Evolutionary conservation across 371 early-diverging fungal species (phyloP), one percentile per base, ranked within the genome.

Genomic region (Actinomortierella ambigua): DNA sequence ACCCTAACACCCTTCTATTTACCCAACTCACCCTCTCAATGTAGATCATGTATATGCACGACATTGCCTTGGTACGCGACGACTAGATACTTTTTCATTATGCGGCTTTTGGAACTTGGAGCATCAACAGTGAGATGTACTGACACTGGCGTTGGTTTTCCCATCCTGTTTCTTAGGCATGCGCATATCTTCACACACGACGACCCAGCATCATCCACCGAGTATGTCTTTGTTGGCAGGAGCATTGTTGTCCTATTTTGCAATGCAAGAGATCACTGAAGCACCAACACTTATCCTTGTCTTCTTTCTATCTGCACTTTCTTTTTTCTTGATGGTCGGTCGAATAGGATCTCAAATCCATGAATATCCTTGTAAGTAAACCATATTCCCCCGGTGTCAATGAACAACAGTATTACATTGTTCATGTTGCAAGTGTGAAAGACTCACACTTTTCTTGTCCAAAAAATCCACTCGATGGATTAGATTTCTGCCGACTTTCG

Each of bases 301-400:
- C 4, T 34, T 34, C 34, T 34, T 34, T 34, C 34, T 34, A 22
- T 55, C n/a, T n/a, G n/a, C n/a, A n/a, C 20, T 28, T 57, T 40
- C 26, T 27, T 55, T 11, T 48, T 41, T 0, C 57, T 41, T 29
- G 22, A 18, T 17, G 24, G 2, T 24, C 22, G 15, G 8, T 55
- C 42, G 28, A 44, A 75, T 73, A 69, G 69, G 95, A 94, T 65
- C 79, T 94, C 52, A 95, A 95, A 75, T 93, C 94, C n/a, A 89
- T 90, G 87, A 95, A 91, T 58, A 86, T 90, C 29, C 64, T 92
- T 63, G 89, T 88, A 70, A 52, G 69, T 48, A 17, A 11, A 34
- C 4, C 34, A 34, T 34, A 4, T 11, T 6, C 34, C 34, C 34
- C 34, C 20, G 18, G 22, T 14, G 14, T 17, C 47, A 20, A 34